Evolutionary conservation across 306 rosid species (phyloP).

Genomic region (Nissolia schottii): DNA sequence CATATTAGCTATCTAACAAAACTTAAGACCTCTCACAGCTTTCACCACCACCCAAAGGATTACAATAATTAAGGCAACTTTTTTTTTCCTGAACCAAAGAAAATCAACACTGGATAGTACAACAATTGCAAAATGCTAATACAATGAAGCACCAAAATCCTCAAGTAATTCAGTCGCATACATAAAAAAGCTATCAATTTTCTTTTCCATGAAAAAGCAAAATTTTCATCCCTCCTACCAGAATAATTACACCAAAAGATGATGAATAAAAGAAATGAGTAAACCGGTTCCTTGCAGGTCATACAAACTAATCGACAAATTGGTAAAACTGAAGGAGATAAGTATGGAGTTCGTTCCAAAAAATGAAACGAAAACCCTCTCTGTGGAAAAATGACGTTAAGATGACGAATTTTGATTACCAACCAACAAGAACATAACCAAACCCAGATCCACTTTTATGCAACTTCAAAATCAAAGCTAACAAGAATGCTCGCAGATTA

Average conservation of each 20-base stretch:
- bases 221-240: too few relatives aligned
- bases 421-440: conserved; percentile 11
- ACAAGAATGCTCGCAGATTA: background rate
- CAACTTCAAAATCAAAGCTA: conserved; percentile 11
- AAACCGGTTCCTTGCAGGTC: too few relatives aligned
- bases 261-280: too few relatives aligned
- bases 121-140: background rate
- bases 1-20: background rate
- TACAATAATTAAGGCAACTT: background rate
- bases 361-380: background rate
- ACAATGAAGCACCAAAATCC: conserved; percentile 2
- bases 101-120: background rate
- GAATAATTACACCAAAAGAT: background rate
- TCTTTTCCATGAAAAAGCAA: background rate
- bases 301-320: too few relatives aligned
- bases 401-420: conserved; percentile 6
- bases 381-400: background rate
- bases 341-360: too few relatives aligned
- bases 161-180: background rate
- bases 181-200: conserved; percentile 19
- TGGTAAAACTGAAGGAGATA: too few relatives aligned
- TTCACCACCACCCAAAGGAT: background rate
- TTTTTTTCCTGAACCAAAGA: background rate
- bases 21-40: background rate
- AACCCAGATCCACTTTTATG: conserved; percentile 43